Evolutionary conservation across 441 rosid species (phyloP), one percentile per base, ranked within the genome.

Genomic region (Euphorbia celastroides): DNA sequence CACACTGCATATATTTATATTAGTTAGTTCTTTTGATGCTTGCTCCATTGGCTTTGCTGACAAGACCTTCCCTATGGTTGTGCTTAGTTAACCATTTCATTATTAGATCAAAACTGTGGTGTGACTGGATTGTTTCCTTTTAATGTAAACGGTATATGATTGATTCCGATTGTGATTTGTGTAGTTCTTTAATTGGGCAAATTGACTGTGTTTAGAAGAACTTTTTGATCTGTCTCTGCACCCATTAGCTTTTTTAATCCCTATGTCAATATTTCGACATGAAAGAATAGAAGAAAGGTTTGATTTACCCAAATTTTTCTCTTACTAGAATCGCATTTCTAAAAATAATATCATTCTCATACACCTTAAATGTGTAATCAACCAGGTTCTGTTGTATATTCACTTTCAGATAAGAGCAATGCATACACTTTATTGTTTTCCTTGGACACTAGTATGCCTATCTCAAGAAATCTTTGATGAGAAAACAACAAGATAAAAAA

Each of bases 381-480:
- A 31, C 11, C 42, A 9, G 42, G 22, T 7, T 23, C 19, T 42
- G 41, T 20, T 42, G 38, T 27, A 30, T 10, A n/a, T 38, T 27
- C 60, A n/a, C n/a, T n/a, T n/a, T n/a, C n/a, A n/a, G n/a, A n/a
- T n/a, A n/a, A 17, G 59, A 56, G 26, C 58, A 44, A 14, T 20
- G 14, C n/a, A 26, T 20, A 17, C 3, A 58, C 17, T 52, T 71
- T 71, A 60, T 71, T 70, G 5, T 42, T 31, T 64, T 58, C 58
- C 57, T 57, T 23, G 16, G 60, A 52, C 58, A 42, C 52, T 56
- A 61, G 41, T 32, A 68, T 44, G 23, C 52, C 27, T 23, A 57
- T 55, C 58, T 60, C 61, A 66, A 27, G 68, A 55, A 60, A 32
- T 65, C 28, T 52, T 22, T 52, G 62, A 66, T 32, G 30, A 48